A percentile compares a stretch with the other conserved stretches of the same genome.
These are phyloP conservation scores for Botryotinia narcissicola DNA, from an alignment of 2,329 filamentous ascomycete species.

Conservation along the genomic window DNA sequence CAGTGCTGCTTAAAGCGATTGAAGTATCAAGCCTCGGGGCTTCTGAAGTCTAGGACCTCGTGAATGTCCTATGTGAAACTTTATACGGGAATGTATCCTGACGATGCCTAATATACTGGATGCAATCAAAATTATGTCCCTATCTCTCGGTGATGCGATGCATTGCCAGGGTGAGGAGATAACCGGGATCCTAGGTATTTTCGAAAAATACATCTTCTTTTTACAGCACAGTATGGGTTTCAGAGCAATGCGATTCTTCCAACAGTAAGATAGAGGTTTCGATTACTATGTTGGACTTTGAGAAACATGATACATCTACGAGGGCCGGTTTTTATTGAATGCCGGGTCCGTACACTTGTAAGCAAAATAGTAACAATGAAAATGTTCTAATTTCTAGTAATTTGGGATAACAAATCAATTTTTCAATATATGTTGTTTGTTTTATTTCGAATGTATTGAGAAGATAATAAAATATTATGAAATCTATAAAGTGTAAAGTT, in stretches of 20 bases:
- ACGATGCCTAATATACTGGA: not conserved
- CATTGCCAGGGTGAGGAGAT: too few species aligned
- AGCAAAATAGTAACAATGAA: too few species aligned
- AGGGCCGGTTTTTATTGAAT: too few species aligned
- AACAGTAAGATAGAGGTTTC: not conserved
- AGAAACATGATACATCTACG: not conserved
- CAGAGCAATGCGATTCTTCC: not conserved
- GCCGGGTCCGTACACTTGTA: too few species aligned
- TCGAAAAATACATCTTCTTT: not conserved
- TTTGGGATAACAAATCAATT: too few species aligned
- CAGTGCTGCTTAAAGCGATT: too few species aligned
- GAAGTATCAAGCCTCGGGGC: not conserved
- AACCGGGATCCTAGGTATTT: not conserved
- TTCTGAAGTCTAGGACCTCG: not conserved
- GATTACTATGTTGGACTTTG: not conserved
- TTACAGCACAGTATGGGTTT: not conserved
- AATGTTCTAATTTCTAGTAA: too few species aligned
- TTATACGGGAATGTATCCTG: accelerated
- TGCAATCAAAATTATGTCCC: not conserved
- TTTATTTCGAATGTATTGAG: too few species aligned
- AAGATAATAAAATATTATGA: too few species aligned
- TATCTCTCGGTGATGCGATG: not conserved
- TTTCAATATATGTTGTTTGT: too few species aligned
- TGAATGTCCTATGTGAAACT: too few species aligned
- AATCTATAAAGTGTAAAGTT: too few species aligned